Conservation (phyloP, 192 early-diverging fungal species). For the Chytriomyces confervae region DNA sequence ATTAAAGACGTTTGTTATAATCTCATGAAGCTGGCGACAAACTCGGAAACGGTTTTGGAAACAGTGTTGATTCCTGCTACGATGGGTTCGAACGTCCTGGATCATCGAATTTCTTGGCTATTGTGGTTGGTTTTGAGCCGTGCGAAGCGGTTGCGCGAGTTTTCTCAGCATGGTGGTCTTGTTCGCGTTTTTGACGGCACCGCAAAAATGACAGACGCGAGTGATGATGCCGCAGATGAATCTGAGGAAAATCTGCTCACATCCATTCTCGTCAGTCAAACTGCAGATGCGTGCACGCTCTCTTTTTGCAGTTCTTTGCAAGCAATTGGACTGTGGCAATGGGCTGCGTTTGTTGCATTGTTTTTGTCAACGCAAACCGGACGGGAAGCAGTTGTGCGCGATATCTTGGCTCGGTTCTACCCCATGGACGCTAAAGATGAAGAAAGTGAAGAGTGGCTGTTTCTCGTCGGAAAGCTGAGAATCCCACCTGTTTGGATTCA, state of each 20-base stretch:
- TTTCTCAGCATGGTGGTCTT: conserved; percentile 27
- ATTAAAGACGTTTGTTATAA: conserved; percentile 72
- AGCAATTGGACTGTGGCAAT: conserved; percentile 77
- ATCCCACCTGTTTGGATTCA: conserved; percentile 72
- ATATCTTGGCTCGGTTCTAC: conserved; percentile 46
- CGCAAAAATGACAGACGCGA: background rate
- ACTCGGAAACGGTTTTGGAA: conserved; percentile 60
- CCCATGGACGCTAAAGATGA: conserved; percentile 48
- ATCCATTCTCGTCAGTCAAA: conserved; percentile 23
- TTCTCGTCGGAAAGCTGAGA: conserved; percentile 63
- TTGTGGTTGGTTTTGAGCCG: conserved; percentile 60
- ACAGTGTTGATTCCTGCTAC: conserved; percentile 63
- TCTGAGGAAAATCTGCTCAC: background rate
- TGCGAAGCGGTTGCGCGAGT: conserved; percentile 53
- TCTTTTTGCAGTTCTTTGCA: conserved; percentile 76
- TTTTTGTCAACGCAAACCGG: conserved; percentile 60
- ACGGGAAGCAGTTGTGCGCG: conserved; percentile 55
- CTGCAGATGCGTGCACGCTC: conserved; percentile 54
- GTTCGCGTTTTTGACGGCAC: background rate
- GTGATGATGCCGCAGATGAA: conserved; percentile 22
- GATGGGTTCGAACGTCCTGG: conserved; percentile 63
- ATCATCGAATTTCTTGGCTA: conserved; percentile 74
- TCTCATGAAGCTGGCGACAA: conserved; percentile 68
- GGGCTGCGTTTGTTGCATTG: conserved; percentile 79
- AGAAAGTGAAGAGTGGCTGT: conserved; percentile 50